Base-by-base conservation (phyloP, 2,329 filamentous ascomycete genomes). In the Colletotrichum coccodes region DNA sequence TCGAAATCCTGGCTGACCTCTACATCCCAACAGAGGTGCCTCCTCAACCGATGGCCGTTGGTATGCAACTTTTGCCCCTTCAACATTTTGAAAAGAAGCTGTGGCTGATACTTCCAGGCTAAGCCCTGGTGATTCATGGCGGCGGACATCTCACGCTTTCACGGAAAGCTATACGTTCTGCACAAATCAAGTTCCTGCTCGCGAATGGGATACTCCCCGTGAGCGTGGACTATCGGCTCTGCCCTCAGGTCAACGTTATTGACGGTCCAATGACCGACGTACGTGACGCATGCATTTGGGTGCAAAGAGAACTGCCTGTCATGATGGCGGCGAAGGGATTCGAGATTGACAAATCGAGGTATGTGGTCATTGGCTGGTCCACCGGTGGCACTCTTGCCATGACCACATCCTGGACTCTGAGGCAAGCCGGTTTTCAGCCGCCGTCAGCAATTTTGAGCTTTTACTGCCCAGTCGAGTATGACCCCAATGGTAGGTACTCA, bases 221-320 rank as follows among this genome's bases (percentile, higher is more conserved):
- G 14, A 85, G 81, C 69, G 58, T 86, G 0, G 85, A 87, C 71
- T 85, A 87, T 67, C 76, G 84, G 0, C 78, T 88, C 1, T 87
- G 84, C 64, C 85, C 85, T 0, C 83, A 86, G 49, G 76, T 81
- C 4, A 81, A 75, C 28, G 71, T 87, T 3, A 56, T 78, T 4
- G 79, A 84, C 2, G 86, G 85, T 0, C 79, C 85, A 0, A 81
- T 87, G 73, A 70, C 72, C 3, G 86, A 87, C 70, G 76, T 80
- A 0, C 73, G 77, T 11, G 82, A 85, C 70, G 82, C 84, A 0
- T 74, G 83, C 1, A 4, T 58, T 0, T 86, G 84, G 83, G 76
- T 77, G 0, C 76, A 80, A 1, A 64, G 74, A 0, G 70, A 67
- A 0, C 75, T 86, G 2, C 78, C 76, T 0, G 36, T 71, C 1